Percentiles rank a stretch among this genome's conserved stretches.
Conservation (phyloP, 495 filamentous ascomycete species). For the Penicillium manginii region DNA sequence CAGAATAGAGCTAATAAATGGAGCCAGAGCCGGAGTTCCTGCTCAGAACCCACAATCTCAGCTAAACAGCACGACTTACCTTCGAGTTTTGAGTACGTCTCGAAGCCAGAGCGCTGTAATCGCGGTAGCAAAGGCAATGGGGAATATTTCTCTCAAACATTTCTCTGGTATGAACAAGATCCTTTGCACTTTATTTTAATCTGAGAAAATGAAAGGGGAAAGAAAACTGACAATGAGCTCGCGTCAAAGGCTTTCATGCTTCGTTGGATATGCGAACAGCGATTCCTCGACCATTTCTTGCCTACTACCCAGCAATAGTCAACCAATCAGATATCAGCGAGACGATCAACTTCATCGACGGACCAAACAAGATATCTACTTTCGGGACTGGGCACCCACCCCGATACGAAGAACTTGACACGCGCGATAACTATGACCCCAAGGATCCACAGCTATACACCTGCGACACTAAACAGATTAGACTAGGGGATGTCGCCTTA, state of each 20-base stretch:
- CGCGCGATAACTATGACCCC: constrained; percentile 27
- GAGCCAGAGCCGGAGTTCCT: constrained; percentile 29
- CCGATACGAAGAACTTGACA: constrained; percentile 14
- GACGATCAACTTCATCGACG: constrained; percentile 22
- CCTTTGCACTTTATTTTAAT: neutral
- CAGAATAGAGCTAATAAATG: neutral
- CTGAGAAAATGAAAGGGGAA: neutral
- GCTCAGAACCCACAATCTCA: constrained; percentile 27
- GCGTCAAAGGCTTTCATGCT: constrained; percentile 29
- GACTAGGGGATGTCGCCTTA: constrained; percentile 44
- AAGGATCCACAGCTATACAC: constrained; percentile 15
- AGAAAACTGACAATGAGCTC: neutral
- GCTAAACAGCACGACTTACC: constrained; percentile 32
- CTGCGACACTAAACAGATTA: constrained; percentile 19
- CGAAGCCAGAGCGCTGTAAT: constrained; percentile 7
- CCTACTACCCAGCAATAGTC: constrained; percentile 38
- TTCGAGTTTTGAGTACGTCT: constrained; percentile 35
- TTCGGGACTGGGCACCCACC: constrained; percentile 24
- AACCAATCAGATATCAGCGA: constrained; percentile 29
- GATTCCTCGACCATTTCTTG: constrained; percentile 33
- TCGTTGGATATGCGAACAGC: constrained; percentile 36
- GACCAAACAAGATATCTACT: constrained; percentile 2
- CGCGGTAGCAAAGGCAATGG: constrained; percentile 25
- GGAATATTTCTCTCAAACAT: constrained; percentile 33
- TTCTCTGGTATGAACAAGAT: constrained; percentile 30